Percentiles rank a stretch among this genome's conserved stretches.
Conservation (phyloP, 192 early-diverging fungal species). For the Umbelopsis isabellina region DNA sequence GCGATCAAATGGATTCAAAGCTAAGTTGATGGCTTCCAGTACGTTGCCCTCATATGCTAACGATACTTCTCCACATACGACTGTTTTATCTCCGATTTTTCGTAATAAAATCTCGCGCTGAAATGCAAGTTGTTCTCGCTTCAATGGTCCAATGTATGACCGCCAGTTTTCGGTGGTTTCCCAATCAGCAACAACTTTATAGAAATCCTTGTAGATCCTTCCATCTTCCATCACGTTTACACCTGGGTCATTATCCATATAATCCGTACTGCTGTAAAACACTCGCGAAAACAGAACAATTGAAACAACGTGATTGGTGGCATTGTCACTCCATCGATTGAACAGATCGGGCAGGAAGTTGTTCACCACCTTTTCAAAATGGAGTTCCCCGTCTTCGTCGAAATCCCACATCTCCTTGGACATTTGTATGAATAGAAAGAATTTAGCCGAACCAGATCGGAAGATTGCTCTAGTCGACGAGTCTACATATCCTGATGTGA, state of each 20-base stretch:
- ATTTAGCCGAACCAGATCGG: conserved; percentile 92
- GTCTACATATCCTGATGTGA: conserved; percentile 78
- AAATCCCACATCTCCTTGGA: conserved; percentile 97
- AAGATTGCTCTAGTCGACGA: conserved; percentile 84
- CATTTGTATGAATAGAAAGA: conserved; percentile 96
- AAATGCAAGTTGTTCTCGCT: conserved; percentile 77
- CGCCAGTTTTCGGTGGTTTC: conserved; percentile 81
- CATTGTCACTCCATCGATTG: conserved; percentile 75
- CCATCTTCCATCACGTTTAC: conserved; percentile 56
- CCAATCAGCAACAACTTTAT: conserved; percentile 94
- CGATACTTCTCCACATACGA: conserved; percentile 78
- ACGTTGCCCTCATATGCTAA: conserved; percentile 92
- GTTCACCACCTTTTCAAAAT: conserved; percentile 91
- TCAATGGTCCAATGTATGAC: conserved; percentile 63
- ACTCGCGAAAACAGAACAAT: conserved; percentile 93
- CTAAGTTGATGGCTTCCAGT: conserved; percentile 94
- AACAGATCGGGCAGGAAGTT: conserved; percentile 91
- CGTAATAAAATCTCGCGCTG: conserved; percentile 68
- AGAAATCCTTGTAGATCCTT: conserved; percentile 87
- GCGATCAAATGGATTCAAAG: conserved; percentile 92
- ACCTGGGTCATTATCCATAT: conserved; percentile 43
- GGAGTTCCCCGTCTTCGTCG: conserved; percentile 95
- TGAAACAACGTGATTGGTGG: conserved; percentile 93
- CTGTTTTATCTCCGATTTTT: conserved; percentile 44
- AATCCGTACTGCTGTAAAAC: conserved; percentile 65